A percentile compares a stretch with the other conserved stretches of the same genome.
These are phyloP conservation scores for Penicillium sp. DNA, from an alignment of 2,329 filamentous ascomycete species.

Conservation along the genomic window DNA sequence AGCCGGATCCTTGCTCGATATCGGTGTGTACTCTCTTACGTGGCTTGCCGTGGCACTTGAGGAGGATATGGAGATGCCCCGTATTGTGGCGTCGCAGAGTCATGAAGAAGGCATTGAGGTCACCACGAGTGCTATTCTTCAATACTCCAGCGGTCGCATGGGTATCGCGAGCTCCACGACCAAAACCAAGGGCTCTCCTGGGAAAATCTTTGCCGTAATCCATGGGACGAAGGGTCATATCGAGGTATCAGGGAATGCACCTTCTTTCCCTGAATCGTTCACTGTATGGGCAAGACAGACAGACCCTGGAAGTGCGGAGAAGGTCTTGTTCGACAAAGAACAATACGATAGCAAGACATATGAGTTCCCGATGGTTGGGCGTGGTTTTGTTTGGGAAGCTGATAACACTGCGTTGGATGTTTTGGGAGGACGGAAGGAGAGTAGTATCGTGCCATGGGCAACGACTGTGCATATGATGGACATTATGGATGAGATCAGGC, in stretches of 20 bases:
- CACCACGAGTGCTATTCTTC: slow-evolving; percentile 41
- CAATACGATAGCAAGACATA: slow-evolving; percentile 21
- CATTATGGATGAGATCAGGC: slow-evolving; percentile 50
- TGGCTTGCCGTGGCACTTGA: slow-evolving; percentile 13
- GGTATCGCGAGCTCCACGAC: slow-evolving; percentile 46
- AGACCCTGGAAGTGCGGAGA: neutral
- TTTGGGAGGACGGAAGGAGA: slow-evolving; percentile 40
- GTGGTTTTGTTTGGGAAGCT: slow-evolving; percentile 38
- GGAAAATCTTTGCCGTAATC: slow-evolving; percentile 4
- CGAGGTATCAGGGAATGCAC: slow-evolving; percentile 6
- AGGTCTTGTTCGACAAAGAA: neutral
- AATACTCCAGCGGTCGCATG: slow-evolving; percentile 43
- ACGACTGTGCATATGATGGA: slow-evolving; percentile 50
- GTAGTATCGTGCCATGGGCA: slow-evolving; percentile 46
- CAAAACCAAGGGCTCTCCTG: slow-evolving; percentile 5
- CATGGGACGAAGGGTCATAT: slow-evolving; percentile 20
- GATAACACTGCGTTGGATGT: slow-evolving; percentile 29
- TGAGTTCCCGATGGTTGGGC: slow-evolving; percentile 15
- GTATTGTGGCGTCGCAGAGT: slow-evolving; percentile 10
- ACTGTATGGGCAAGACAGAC: slow-evolving; percentile 10
- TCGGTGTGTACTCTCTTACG: slow-evolving; percentile 16
- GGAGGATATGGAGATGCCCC: slow-evolving; percentile 1
- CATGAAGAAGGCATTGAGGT: slow-evolving; percentile 29
- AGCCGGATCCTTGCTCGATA: slow-evolving; percentile 14
- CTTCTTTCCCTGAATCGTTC: slow-evolving; percentile 8